phyloP scores from a whole-genome alignment of 352 stramenopile species.

The Phytophthora syringae region DNA sequence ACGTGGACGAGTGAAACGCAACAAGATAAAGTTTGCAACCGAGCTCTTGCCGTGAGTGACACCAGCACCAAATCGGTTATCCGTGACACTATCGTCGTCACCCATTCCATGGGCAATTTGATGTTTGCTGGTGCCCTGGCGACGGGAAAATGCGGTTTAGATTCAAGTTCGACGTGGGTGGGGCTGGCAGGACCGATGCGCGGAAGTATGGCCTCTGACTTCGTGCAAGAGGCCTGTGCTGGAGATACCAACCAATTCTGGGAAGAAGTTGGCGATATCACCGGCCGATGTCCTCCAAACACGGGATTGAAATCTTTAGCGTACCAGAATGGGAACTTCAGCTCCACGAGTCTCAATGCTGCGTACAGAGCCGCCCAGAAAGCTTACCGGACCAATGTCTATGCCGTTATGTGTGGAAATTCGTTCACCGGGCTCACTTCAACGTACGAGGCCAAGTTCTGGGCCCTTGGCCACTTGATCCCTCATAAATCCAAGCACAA shows the following conservation, averaged over 20 bases:
- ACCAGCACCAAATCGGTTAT: slow-evolving; percentile 13
- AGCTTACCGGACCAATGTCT: slow-evolving; percentile 32
- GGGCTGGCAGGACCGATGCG: slow-evolving; percentile 29
- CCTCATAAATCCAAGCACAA: slow-evolving; percentile 26
- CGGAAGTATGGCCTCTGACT: slow-evolving; percentile 34
- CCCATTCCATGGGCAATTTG: slow-evolving; percentile 29
- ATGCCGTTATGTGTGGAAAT: slow-evolving; percentile 40
- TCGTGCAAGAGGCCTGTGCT: slow-evolving; percentile 22
- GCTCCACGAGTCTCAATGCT: slow-evolving; percentile 13
- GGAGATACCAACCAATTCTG: slow-evolving; percentile 14
- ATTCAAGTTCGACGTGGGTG: slow-evolving; percentile 36
- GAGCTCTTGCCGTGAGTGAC: slow-evolving; percentile 18
- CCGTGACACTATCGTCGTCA: slow-evolving; percentile 27
- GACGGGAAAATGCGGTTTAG: slow-evolving; percentile 25
- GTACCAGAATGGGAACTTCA: slow-evolving; percentile 35
- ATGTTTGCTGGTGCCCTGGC: slow-evolving; percentile 34
- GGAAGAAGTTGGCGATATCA: slow-evolving; percentile 27
- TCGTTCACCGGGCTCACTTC: slow-evolving; percentile 35
- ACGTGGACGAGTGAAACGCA: slow-evolving; percentile 11
- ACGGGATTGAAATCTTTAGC: slow-evolving; percentile 35
- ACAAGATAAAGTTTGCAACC: slow-evolving; percentile 29
- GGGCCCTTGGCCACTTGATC: slow-evolving; percentile 8
- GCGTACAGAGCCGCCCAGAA: slow-evolving; percentile 34
- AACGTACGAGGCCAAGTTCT: slow-evolving; percentile 18
- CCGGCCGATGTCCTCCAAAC: slow-evolving; percentile 30